Conservation (phyloP, 108 stramenopile species). For the Chaetoceros tenuissimus region DNA sequence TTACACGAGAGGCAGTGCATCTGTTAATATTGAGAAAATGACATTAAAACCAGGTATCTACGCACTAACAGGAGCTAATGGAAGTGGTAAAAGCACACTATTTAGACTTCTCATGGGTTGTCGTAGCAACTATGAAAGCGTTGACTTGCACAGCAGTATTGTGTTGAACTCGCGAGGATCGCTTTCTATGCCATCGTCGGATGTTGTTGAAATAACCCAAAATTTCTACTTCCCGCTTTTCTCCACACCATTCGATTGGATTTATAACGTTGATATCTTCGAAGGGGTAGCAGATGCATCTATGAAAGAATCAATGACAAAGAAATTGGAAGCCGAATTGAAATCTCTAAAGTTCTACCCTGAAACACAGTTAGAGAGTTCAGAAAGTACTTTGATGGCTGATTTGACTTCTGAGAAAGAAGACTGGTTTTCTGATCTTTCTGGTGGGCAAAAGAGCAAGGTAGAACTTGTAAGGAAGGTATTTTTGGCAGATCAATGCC, state of each 20-base stretch:
- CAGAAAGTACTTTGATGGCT: conserved; percentile 18
- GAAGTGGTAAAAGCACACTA: conserved; percentile 59
- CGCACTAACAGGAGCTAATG: conserved; percentile 20
- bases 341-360: conserved; percentile 60
- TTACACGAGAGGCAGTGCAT: conserved; percentile 67
- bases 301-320: conserved; percentile 7
- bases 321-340: conserved; percentile 48
- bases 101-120: conserved; percentile 81
- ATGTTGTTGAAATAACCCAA: conserved; percentile 80
- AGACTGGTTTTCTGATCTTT: conserved; percentile 81
- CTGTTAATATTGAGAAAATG: conserved; percentile 57
- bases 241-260: conserved; percentile 78
- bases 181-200: conserved; percentile 63
- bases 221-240: conserved; percentile 83
- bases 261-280: conserved; percentile 49
- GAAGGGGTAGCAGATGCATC: conserved; percentile 6
- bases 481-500: conserved; percentile 61
- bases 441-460: conserved; percentile 83
- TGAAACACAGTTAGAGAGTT: not conserved
- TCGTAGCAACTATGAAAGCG: conserved; percentile 52
- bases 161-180: conserved; percentile 46
- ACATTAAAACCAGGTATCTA: conserved; percentile 60
- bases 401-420: conserved; percentile 72
- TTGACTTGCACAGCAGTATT: conserved; percentile 71
- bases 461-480: conserved; percentile 79